A percentile compares a stretch with the other conserved stretches of the same genome.
phyloP scores from a whole-genome alignment of 2,329 filamentous ascomycete species.

The Diaporthe nobilis region DNA sequence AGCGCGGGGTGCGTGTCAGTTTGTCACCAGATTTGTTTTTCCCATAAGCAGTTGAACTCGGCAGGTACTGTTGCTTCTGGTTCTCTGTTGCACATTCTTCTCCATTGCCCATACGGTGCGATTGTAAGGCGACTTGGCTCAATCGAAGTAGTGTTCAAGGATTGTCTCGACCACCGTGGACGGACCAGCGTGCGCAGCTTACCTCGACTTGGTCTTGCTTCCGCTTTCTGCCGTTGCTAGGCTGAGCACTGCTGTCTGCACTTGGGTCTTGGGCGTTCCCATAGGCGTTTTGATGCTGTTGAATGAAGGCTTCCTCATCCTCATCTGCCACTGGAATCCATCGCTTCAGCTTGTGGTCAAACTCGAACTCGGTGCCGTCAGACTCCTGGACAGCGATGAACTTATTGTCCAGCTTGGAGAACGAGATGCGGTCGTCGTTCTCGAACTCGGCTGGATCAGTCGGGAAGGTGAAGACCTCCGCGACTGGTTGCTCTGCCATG shows the following conservation, averaged over 20 bases:
- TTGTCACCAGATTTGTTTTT: conserved; percentile 37
- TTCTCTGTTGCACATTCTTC: conserved; percentile 16
- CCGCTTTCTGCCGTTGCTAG: conserved; percentile 55
- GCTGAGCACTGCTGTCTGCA: conserved; percentile 42
- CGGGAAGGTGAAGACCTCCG: conserved; percentile 63
- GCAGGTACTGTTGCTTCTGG: conserved; percentile 12
- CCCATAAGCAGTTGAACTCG: conserved; percentile 29
- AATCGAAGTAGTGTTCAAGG: conserved; percentile 33
- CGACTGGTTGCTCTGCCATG: conserved; percentile 43
- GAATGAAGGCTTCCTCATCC: conserved; percentile 49
- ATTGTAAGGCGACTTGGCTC: conserved; percentile 1
- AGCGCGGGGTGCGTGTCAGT: conserved; percentile 42
- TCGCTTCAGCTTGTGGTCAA: conserved; percentile 76
- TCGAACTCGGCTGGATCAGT: conserved; percentile 79
- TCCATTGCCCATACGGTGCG: conserved; percentile 15
- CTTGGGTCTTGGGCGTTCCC: conserved; percentile 36
- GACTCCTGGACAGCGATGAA: conserved; percentile 84
- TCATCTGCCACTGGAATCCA: conserved; percentile 75
- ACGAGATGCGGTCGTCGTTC: conserved; percentile 85
- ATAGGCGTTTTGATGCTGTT: conserved; percentile 49
- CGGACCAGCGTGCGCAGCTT: conserved; percentile 52
- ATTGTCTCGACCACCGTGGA: conserved; percentile 42
- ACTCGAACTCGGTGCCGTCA: conserved; percentile 88
- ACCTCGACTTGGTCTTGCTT: conserved; percentile 61
- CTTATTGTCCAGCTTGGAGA: conserved; percentile 85